Evolutionary conservation across 306 rosid species (phyloP), one percentile per base, ranked within the genome.

Genomic region (Nissolia schottii): DNA sequence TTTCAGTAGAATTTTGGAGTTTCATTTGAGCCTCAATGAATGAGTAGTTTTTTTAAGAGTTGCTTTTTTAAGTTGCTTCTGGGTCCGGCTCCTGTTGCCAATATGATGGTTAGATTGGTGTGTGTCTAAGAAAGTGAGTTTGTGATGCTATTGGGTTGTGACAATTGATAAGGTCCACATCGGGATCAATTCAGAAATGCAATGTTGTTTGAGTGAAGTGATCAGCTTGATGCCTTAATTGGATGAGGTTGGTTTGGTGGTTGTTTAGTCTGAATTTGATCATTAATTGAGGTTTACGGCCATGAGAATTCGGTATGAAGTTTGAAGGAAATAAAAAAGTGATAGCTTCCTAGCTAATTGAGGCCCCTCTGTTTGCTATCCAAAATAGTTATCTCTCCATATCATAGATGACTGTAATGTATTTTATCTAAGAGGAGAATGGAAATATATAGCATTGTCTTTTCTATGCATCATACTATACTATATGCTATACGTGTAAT

Each of bases 1-100:
- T 46, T 34, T 32, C 19, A 24, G 20, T 53, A 38, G 12, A 40
- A 8, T n/a, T 34, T 58, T 58, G 70, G 43, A 48, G 62, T 67
- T 32, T 46, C 70, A 67, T 54, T 3, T 2, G 25, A 34, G 11
- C 15, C 24, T n/a, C n/a, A n/a, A n/a, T n/a, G n/a, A n/a, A n/a
- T n/a, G n/a, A n/a, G n/a, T n/a, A n/a, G n/a, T n/a, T n/a, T n/a
- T n/a, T n/a, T n/a, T n/a, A n/a, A n/a, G n/a, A n/a, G n/a, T n/a
- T n/a, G n/a, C n/a, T n/a, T n/a, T 50, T 63, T 73, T 49, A 49
- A 31, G 74, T 7, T 68, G 41, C 31, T 31, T 67, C 18, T 67
- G 25, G 60, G 23, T 22, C 12, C 14, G 13, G 9, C 5, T n/a
- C 49, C 15, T 5, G 2, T 68, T 68, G 16, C 9, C 73, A 35